Evolutionary conservation across 2,329 filamentous ascomycete genomes (phyloP).

Genomic region (Rhynchosporium agropyri): DNA sequence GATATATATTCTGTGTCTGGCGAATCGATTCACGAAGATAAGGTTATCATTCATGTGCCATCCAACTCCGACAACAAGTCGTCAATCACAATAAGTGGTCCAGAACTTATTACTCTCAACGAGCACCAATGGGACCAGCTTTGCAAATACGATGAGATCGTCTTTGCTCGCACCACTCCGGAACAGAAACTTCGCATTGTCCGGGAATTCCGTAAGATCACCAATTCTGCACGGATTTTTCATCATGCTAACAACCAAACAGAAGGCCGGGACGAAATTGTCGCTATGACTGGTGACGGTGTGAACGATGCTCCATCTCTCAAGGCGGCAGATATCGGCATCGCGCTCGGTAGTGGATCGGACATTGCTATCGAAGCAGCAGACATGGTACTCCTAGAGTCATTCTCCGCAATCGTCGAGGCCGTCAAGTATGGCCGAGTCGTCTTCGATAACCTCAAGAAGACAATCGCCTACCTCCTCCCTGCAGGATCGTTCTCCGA

Average conservation of each 20-base stretch:
- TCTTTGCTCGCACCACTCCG: slow-evolving; percentile 75
- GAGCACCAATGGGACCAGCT: slow-evolving; percentile 71
- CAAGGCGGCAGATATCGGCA: slow-evolving; percentile 66
- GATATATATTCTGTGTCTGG: slow-evolving; percentile 26
- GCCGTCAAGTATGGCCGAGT: slow-evolving; percentile 73
- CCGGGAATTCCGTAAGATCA: slow-evolving; percentile 59
- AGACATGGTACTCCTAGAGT: slow-evolving; percentile 67
- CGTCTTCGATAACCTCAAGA: slow-evolving; percentile 80
- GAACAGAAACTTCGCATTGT: slow-evolving; percentile 82
- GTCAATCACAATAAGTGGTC: slow-evolving; percentile 65
- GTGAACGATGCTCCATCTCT: slow-evolving; percentile 56
- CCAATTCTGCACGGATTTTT: too few relatives aligned
- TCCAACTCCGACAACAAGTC: slow-evolving; percentile 29
- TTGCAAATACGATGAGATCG: slow-evolving; percentile 68
- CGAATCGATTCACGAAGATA: slow-evolving; percentile 23
- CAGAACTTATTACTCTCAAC: slow-evolving; percentile 66
- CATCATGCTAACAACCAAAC: neutral
- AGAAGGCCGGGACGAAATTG: slow-evolving; percentile 57
- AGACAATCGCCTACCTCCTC: slow-evolving; percentile 62
- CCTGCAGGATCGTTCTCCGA: slow-evolving; percentile 63
- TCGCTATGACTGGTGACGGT: slow-evolving; percentile 56
- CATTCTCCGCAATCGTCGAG: slow-evolving; percentile 71
- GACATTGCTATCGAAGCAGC: slow-evolving; percentile 65
- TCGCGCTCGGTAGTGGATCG: slow-evolving; percentile 59
- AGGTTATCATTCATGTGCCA: slow-evolving; percentile 15